phyloP scores from a whole-genome alignment of 2,329 filamentous ascomycete species.

The Chrysoporthe austroafricana region DNA sequence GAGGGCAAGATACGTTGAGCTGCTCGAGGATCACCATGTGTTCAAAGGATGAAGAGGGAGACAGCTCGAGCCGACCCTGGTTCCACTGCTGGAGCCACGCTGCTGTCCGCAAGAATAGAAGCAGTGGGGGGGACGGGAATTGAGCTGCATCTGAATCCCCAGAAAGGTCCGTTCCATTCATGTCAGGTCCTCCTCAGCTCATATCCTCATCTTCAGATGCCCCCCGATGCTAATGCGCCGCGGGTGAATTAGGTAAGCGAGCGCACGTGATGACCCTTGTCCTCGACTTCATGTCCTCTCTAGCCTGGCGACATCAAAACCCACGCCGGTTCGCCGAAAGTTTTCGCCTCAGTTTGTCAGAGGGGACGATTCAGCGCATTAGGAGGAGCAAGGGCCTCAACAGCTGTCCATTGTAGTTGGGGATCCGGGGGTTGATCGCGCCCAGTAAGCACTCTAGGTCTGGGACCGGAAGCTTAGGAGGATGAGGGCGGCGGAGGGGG shows the following conservation, averaged over 20 bases:
- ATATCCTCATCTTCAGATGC: neutral
- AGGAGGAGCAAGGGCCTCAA: too few relatives aligned
- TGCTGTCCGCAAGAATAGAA: neutral
- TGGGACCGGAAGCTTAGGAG: neutral
- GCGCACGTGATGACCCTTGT: neutral
- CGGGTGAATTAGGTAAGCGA: neutral
- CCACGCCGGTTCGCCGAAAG: too few relatives aligned
- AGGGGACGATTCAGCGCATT: neutral
- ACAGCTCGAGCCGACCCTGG: neutral
- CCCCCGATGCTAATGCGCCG: neutral
- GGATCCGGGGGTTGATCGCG: neutral
- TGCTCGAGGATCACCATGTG: neutral
- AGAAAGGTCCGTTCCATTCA: neutral
- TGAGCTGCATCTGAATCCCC: neutral
- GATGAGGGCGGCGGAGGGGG: neutral
- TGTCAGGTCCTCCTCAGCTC: neutral
- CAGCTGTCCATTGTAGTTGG: neutral
- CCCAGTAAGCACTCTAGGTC: neutral
- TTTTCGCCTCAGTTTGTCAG: neutral
- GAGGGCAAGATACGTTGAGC: neutral
- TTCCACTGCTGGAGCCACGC: neutral
- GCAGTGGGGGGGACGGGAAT: neutral
- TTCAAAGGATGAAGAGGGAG: neutral
- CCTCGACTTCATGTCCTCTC: neutral
- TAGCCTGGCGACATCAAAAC: neutral